Percentiles rank a stretch among this genome's conserved stretches.
These are phyloP conservation scores for Vitis cinerea DNA, from an alignment of 164 flowering plant species.

Conservation along the genomic window DNA sequence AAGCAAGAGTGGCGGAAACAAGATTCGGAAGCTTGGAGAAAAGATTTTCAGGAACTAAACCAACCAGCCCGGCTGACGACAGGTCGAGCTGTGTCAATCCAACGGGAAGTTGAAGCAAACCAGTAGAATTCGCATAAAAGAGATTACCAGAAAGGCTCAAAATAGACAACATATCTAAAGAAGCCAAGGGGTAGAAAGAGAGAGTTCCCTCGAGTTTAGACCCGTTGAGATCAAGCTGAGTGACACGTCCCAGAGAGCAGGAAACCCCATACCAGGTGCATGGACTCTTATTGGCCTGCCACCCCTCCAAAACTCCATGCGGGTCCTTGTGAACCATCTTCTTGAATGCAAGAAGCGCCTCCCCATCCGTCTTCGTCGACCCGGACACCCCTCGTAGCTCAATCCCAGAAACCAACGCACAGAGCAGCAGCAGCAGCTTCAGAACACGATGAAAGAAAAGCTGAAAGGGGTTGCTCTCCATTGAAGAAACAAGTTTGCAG, in stretches of 20 bases:
- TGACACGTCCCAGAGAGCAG: conserved; percentile 53
- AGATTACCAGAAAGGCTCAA: conserved; percentile 60
- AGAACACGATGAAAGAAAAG: conserved; percentile 21
- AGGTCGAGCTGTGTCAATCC: conserved; percentile 56
- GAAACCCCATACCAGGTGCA: conserved; percentile 76
- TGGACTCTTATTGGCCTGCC: conserved; percentile 46
- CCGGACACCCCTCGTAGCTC: conserved; percentile 12
- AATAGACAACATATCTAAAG: conserved; percentile 50
- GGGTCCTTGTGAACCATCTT: conserved; percentile 64
- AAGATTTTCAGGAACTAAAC: conserved; percentile 49
- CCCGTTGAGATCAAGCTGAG: conserved; percentile 59
- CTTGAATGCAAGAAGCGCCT: conserved; percentile 60
- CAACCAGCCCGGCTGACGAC: conserved; percentile 49
- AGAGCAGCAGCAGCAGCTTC: conserved; percentile 16
- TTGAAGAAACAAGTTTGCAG: conserved; percentile 19
- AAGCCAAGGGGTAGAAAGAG: conserved; percentile 47
- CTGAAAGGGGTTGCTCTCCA: conserved; percentile 40
- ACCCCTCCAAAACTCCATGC: conserved; percentile 47
- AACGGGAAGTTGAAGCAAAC: conserved; percentile 58
- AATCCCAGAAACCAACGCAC: conserved; percentile 9
- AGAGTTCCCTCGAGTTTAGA: conserved; percentile 46
- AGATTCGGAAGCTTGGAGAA: conserved; percentile 50
- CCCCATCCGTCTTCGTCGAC: conserved; percentile 51
- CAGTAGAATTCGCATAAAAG: conserved; percentile 53
- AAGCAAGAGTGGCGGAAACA: conserved; percentile 46